Conservation (phyloP, 1,139 yeast species). For the Saccharomyces hybrid region DNA sequence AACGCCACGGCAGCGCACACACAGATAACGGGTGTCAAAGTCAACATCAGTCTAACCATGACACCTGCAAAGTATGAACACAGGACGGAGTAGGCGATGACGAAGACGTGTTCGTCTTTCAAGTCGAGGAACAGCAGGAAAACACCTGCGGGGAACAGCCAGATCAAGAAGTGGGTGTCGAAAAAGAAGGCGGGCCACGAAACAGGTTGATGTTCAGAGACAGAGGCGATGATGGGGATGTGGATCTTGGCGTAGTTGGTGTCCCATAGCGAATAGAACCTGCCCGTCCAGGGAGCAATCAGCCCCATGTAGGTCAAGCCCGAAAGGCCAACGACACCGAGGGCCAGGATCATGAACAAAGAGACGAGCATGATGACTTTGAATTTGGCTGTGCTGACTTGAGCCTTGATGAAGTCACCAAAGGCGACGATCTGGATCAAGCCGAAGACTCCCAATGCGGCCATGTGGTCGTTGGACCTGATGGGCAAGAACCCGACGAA, state of each 20-base stretch:
- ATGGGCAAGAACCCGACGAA: conserved; percentile 97
- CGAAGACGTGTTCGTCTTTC: conserved; percentile 85
- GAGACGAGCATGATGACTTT: conserved; percentile 63
- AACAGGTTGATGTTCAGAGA: conserved; percentile 99
- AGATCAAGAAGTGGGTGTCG: conserved; percentile 84
- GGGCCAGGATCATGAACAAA: conserved; percentile 43
- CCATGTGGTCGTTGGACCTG: conserved; percentile 97
- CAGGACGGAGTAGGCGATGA: conserved; percentile 81
- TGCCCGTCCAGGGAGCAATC: conserved; percentile 99
- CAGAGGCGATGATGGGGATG: conserved; percentile 97
- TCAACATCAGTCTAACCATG: conserved; percentile 96
- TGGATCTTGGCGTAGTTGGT: conserved; percentile 96
- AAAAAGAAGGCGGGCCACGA: conserved; percentile 99
- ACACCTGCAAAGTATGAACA: conserved; percentile 98
- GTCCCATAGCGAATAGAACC: conserved; percentile 98
- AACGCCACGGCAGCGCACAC: conserved; percentile 84
- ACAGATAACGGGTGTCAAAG: conserved; percentile 93
- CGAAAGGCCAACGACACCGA: conserved; percentile 68
- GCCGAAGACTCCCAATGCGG: conserved; percentile 96
- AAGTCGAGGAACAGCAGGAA: conserved; percentile 85
- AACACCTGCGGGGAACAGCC: conserved; percentile 98
- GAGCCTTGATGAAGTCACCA: conserved; percentile 72
- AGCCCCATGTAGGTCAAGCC: conserved; percentile 82
- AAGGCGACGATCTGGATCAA: conserved; percentile 83
- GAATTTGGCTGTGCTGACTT: conserved; percentile 69